Evolutionary conservation across 78 protist genomes (phyloP), one percentile per base, ranked within the genome.

Genomic region (Dictyostelium intermedium): DNA sequence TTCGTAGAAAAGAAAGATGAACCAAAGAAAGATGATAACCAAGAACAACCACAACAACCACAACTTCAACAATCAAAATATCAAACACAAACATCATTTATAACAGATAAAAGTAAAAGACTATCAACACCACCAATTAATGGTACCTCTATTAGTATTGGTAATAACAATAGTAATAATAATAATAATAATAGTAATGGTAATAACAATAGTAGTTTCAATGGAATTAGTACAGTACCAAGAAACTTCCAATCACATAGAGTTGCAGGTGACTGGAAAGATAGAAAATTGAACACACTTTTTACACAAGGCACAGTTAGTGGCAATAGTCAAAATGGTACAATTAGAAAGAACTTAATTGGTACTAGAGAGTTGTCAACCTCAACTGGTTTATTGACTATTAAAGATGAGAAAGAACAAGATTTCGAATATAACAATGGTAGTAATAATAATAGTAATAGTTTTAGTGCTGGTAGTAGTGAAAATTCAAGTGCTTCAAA

Each of bases 241-340:
- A 45, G 92, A 32, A 85, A 76, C 37, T 76, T 70, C 25, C 92
- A 85, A 56, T 37, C 82, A 10, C 60, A 53, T 37, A 74, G 92
- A 41, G 77, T 76, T 47, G 92, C 92, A 30, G 92, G 92, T 37
- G 92, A 85, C 37, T 85, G 92, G 92, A 85, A 76, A 76, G 91
- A 84, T 70, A 85, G 78, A 27, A 27, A 84, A 69, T 16, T 50
- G n/a, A 50, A 50, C 16, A 50, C 61, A 50, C n/a, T 85, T 20
- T 85, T 85, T 53, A 85, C 92, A 14, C 82, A 85, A 56, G 82
- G 45, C 39, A 27, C 80, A 20, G 91, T 76, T 50, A 16, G 34
- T n/a, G 74, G 82, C 10, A 39, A 34, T 37, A 63, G 70, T 45
- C 35, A 70, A 47, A 47, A 50, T 30, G 30, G 47, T 34, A 50